Evolutionary conservation across 2,329 filamentous ascomycete species (phyloP).

Genomic region (Diaporthe sp.): DNA sequence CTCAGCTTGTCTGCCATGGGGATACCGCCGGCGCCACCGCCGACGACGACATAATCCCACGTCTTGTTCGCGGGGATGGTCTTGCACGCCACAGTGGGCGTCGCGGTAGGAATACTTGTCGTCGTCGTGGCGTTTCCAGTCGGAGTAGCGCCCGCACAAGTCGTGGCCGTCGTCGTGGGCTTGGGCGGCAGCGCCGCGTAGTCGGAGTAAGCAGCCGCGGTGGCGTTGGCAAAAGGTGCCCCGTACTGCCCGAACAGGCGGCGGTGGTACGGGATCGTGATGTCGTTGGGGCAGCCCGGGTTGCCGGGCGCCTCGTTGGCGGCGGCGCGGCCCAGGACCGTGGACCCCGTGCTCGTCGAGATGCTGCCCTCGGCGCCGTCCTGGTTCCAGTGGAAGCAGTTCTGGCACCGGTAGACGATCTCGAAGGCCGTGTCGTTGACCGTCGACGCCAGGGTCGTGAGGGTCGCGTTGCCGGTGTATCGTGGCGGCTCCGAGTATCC

Average conservation of each 20-base stretch:
- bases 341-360: constrained; percentile 45
- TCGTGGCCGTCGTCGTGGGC: constrained; percentile 43
- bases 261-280: constrained; percentile 50
- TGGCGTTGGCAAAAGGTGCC: constrained; percentile 43
- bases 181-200: constrained; percentile 51
- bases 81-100: constrained; percentile 30
- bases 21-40: constrained; percentile 71
- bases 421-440: constrained; percentile 69
- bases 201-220: constrained; percentile 48
- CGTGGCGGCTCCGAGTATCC: constrained; percentile 67
- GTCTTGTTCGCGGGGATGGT: constrained; percentile 45
- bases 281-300: constrained; percentile 48
- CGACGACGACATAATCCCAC: constrained; percentile 74
- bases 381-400: constrained; percentile 63
- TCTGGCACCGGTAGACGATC: constrained; percentile 71
- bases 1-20: constrained; percentile 71
- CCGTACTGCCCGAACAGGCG: constrained; percentile 50
- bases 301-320: constrained; percentile 55
- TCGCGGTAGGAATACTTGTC: constrained; percentile 49
- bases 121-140: constrained; percentile 42
- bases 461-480: constrained; percentile 69
- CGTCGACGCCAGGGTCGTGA: constrained; percentile 67
- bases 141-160: constrained; percentile 46
- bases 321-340: constrained; percentile 65
- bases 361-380: constrained; percentile 56